Percentiles rank a stretch among this genome's conserved stretches.
Evolutionary conservation across 2,329 filamentous ascomycete species (phyloP).

Genomic region (Ascochyta fabae): DNA sequence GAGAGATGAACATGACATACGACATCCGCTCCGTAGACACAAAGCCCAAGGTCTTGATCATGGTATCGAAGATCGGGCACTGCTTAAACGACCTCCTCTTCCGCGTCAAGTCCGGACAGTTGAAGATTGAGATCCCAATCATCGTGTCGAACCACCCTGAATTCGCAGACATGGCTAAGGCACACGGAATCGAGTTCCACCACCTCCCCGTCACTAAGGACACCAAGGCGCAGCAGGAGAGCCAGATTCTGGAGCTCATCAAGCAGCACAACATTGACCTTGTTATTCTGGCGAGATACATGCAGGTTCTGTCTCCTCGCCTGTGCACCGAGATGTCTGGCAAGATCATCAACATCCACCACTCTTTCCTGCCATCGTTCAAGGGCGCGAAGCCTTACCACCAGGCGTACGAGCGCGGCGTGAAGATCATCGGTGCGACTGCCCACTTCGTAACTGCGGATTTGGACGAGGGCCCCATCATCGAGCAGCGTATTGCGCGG

Average conservation of each 20-base stretch:
- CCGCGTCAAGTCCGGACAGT: conserved; percentile 75
- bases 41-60: conserved; percentile 80
- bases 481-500: conserved; percentile 80
- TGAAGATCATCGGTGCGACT: conserved; percentile 87
- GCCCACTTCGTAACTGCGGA: conserved; percentile 87
- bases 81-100: conserved; percentile 85
- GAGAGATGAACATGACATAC: conserved; percentile 72
- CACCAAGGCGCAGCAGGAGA: conserved; percentile 77
- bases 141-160: conserved; percentile 86
- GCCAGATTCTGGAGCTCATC: conserved; percentile 73
- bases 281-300: conserved; percentile 82
- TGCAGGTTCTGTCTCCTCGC: conserved; percentile 80
- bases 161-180: conserved; percentile 70
- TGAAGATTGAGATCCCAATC: conserved; percentile 76
- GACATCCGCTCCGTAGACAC: conserved; percentile 70
- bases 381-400: conserved; percentile 90
- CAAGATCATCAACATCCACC: conserved; percentile 91
- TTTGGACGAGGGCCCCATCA: conserved; percentile 85
- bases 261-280: conserved; percentile 74
- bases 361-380: conserved; percentile 84
- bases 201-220: conserved; percentile 81
- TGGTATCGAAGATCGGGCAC: conserved; percentile 89
- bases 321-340: conserved; percentile 81
- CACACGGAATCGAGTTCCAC: conserved; percentile 79
- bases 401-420: conserved; percentile 83